These are phyloP conservation scores for Penicillium sp. DNA, from an alignment of 2,329 filamentous ascomycete species.

Conservation along the genomic window DNA sequence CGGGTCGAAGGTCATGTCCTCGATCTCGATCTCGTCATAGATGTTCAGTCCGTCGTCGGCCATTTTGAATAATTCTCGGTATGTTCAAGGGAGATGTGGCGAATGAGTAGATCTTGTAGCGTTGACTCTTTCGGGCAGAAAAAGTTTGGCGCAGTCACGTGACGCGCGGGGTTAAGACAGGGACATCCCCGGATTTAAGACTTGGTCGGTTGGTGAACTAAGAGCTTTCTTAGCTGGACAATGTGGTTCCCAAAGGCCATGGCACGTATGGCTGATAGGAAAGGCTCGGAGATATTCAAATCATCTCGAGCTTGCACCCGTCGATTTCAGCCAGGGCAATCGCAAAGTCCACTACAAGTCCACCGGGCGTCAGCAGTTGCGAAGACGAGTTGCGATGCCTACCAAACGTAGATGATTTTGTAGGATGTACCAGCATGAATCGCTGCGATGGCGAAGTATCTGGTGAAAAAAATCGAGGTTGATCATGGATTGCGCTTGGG, in stretches of 20 bases:
- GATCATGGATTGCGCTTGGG: not conserved
- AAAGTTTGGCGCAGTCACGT: constrained; percentile 29
- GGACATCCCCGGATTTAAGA: constrained; percentile 3
- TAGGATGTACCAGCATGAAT: not conserved
- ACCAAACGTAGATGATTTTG: constrained; percentile 15
- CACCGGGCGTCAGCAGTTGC: not conserved
- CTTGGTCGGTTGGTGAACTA: not conserved
- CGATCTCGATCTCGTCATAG: constrained; percentile 98
- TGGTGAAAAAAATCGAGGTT: constrained; percentile 4
- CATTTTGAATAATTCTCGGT: constrained; percentile 42
- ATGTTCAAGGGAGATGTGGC: constrained; percentile 1
- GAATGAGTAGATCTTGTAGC: not conserved
- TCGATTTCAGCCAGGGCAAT: not conserved
- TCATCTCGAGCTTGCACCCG: not conserved
- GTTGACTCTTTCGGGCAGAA: constrained; percentile 11
- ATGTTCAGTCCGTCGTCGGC: constrained; percentile 67
- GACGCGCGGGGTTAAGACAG: constrained; percentile 19
- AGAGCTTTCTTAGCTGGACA: not conserved
- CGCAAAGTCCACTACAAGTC: not conserved
- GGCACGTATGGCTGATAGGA: not conserved
- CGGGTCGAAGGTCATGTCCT: constrained; percentile 92
- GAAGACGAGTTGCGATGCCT: constrained; percentile 48
- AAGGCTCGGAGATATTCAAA: not conserved
- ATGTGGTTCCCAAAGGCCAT: not conserved
- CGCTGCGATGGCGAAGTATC: constrained; percentile 6